A percentile compares a stretch with the other conserved stretches of the same genome.
phyloP scores from a whole-genome alignment of 2,329 filamentous ascomycete genomes.

The Dothideomycetes sp. region DNA sequence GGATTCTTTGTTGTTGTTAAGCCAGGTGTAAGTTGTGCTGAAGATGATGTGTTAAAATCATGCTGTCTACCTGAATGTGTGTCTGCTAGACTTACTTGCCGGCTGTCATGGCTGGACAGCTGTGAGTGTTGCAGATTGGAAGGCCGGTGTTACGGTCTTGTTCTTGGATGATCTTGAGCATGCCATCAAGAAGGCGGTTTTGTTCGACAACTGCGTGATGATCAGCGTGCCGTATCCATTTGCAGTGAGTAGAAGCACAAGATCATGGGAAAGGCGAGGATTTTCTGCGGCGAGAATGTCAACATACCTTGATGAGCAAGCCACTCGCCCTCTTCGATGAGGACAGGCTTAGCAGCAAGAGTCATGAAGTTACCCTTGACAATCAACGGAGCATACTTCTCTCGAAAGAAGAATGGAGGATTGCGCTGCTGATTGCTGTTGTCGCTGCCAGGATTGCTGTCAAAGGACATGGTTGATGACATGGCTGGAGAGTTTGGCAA shows the following conservation, averaged over 20 bases:
- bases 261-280: conserved; percentile 11
- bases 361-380: conserved; percentile 98
- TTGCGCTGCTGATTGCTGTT: conserved; percentile 39
- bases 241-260: too few species aligned
- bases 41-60: conserved; percentile 20
- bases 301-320: conserved; percentile 78
- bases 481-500: conserved; percentile 27
- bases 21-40: conserved; percentile 95
- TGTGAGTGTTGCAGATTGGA: conserved; percentile 72
- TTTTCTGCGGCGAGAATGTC: too few species aligned
- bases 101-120: conserved; percentile 88
- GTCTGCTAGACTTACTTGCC: conserved; percentile 79
- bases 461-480: conserved; percentile 57
- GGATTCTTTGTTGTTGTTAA: conserved; percentile 76
- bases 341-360: conserved; percentile 80
- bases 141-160: conserved; percentile 64
- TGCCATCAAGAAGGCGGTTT: conserved; percentile 78
- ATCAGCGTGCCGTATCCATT: too few species aligned
- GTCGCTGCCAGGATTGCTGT: conserved; percentile 36
- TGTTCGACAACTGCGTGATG: conserved; percentile 70
- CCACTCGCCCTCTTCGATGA: conserved; percentile 92
- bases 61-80: too few species aligned
- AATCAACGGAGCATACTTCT: conserved; percentile 69
- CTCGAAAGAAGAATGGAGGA: conserved; percentile 64
- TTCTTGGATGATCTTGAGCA: conserved; percentile 80